A percentile compares a stretch with the other conserved stretches of the same genome.
Conservation (phyloP, 2,329 filamentous ascomycete genomes). For the Juglanconis sp. region DNA sequence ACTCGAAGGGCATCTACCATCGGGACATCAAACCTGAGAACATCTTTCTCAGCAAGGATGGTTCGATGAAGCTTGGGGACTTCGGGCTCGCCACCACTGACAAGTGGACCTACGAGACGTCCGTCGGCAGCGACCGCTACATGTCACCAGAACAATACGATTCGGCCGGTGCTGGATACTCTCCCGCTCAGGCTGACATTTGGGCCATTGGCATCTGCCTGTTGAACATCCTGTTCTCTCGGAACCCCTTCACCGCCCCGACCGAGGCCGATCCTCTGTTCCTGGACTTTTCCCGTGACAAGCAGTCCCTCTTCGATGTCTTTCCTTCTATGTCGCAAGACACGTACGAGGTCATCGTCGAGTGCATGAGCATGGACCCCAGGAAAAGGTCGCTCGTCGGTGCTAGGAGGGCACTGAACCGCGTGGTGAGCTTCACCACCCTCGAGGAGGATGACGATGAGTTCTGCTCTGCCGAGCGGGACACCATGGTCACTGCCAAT, state of each 20-base stretch:
- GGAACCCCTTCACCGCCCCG: slow-evolving; percentile 91
- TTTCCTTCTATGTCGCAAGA: slow-evolving; percentile 99
- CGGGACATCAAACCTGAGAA: slow-evolving; percentile 99
- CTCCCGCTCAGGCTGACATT: slow-evolving; percentile 87
- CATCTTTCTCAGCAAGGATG: slow-evolving; percentile 86
- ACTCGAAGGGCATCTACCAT: slow-evolving; percentile 87
- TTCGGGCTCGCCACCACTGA: slow-evolving; percentile 91
- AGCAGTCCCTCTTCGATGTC: slow-evolving; percentile 94
- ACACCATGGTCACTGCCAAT: slow-evolving; percentile 78
- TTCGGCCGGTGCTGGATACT: slow-evolving; percentile 81
- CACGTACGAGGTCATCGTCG: slow-evolving; percentile 87
- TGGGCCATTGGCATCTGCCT: slow-evolving; percentile 98
- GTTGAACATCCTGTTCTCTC: slow-evolving; percentile 92
- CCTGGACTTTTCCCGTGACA: slow-evolving; percentile 87
- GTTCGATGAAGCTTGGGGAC: slow-evolving; percentile 93
- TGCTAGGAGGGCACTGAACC: slow-evolving; percentile 73
- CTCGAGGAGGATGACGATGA: slow-evolving; percentile 89
- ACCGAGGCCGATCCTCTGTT: slow-evolving; percentile 90
- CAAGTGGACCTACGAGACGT: slow-evolving; percentile 85
- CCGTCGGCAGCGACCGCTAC: slow-evolving; percentile 95
- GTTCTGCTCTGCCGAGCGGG: slow-evolving; percentile 81
- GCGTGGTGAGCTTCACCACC: slow-evolving; percentile 87
- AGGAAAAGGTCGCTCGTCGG: slow-evolving; percentile 78
- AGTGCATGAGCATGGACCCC: slow-evolving; percentile 90
- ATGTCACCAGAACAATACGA: slow-evolving; percentile 99